These are phyloP conservation scores for Pichia cactophila DNA, from an alignment of 1,139 yeast genomes.

Conservation along the genomic window DNA sequence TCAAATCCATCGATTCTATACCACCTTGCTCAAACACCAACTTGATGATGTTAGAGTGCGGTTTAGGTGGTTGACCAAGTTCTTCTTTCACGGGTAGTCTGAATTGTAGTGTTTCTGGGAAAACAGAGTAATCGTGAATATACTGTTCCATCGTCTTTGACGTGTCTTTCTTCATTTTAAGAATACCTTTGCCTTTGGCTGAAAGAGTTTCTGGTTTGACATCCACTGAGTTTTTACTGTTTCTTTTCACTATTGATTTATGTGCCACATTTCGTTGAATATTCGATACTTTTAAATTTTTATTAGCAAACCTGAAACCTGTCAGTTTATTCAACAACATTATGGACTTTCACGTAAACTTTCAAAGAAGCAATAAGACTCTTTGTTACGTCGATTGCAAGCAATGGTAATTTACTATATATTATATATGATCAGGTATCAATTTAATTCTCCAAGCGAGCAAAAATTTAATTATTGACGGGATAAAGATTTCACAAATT, in stretches of 20 bases:
- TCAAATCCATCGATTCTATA: conserved; percentile 26
- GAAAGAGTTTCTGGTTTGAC: conserved; percentile 1
- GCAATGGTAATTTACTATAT: too few relatives aligned
- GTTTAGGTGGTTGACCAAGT: conserved; percentile 12
- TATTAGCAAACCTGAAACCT: background rate
- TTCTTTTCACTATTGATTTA: conserved; percentile 9
- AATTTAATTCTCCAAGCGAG: background rate
- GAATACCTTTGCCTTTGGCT: conserved; percentile 14
- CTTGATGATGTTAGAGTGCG: conserved; percentile 21
- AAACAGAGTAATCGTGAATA: conserved; percentile 32
- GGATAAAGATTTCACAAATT: background rate
- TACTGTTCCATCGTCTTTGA: conserved; percentile 13
- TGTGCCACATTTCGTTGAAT: conserved; percentile 2
- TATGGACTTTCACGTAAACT: too few relatives aligned
- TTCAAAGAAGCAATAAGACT: too few relatives aligned
- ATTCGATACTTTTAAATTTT: background rate
- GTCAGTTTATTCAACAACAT: background rate
- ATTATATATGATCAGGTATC: too few relatives aligned
- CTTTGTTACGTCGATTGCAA: too few relatives aligned
- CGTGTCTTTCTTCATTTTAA: conserved; percentile 12
- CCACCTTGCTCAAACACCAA: conserved; percentile 27
- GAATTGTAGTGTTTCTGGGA: conserved; percentile 30
- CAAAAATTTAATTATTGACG: background rate
- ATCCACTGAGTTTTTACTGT: conserved; percentile 2
- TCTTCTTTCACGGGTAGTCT: conserved; percentile 28